These are phyloP conservation scores for Linum trigynum DNA, from an alignment of 345 rosid species.

Conservation along the genomic window DNA sequence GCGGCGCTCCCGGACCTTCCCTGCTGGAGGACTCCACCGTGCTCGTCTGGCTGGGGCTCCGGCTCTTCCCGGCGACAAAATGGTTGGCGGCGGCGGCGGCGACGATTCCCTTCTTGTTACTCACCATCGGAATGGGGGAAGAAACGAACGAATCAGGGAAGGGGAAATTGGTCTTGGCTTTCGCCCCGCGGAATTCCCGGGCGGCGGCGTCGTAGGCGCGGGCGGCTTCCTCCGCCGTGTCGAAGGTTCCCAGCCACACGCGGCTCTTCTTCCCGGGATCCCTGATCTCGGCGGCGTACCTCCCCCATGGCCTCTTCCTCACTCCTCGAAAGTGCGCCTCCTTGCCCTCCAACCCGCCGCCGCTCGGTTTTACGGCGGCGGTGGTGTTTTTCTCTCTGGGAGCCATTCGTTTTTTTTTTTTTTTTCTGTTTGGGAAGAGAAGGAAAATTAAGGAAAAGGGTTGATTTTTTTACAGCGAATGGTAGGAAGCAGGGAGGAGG, in stretches of 20 bases:
- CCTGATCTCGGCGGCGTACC: slow-evolving; percentile 8
- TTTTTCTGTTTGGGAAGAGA: background rate
- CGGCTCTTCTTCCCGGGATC: slow-evolving; percentile 9
- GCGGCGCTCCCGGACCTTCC: slow-evolving; percentile 4
- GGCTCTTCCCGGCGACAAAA: slow-evolving; percentile 4
- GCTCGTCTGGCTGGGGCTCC: slow-evolving; percentile 56
- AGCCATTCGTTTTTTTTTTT: background rate
- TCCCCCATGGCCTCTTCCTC: slow-evolving; percentile 2
- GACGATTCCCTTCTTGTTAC: background rate
- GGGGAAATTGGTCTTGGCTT: slow-evolving; percentile 9
- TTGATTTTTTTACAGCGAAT: background rate
- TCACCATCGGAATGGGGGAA: background rate
- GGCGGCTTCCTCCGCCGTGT: slow-evolving; percentile 7
- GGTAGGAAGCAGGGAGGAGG: no score
- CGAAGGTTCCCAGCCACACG: slow-evolving; percentile 6
- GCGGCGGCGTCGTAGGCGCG: slow-evolving; percentile 11
- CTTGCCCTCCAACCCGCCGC: background rate
- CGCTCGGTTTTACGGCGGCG: slow-evolving; percentile 1
- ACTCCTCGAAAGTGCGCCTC: slow-evolving; percentile 5
- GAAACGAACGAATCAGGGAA: background rate
- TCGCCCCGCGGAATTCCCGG: slow-evolving; percentile 7
- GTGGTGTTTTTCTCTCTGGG: slow-evolving; percentile 4
- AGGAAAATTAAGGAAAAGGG: background rate
- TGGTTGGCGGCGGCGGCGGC: slow-evolving; percentile 2
- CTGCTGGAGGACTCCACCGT: slow-evolving; percentile 58